These are phyloP conservation scores for Phyllosticta ampelicida DNA, from an alignment of 2,329 filamentous ascomycete species.

Conservation along the genomic window DNA sequence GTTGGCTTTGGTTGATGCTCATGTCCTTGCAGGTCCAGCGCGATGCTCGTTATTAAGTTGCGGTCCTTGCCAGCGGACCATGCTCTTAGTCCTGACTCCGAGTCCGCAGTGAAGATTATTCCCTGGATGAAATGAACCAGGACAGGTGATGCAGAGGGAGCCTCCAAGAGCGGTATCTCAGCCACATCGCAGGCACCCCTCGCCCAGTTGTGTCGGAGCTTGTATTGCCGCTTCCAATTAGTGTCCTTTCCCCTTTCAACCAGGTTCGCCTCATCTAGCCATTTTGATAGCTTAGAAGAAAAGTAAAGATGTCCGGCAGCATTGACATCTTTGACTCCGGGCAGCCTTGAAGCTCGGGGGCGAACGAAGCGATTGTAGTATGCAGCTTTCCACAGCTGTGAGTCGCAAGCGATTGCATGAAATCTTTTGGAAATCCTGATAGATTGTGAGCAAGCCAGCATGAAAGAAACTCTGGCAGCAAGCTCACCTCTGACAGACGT, in stretches of 20 bases:
- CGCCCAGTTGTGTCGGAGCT: constrained; percentile 83
- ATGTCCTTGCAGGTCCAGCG: constrained; percentile 13
- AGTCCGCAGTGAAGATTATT: constrained; percentile 67
- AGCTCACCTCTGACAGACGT: constrained; percentile 49
- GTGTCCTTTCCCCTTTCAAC: constrained; percentile 42
- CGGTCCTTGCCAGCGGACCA: constrained; percentile 58
- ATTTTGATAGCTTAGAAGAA: constrained; percentile 47
- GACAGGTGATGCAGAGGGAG: constrained; percentile 45
- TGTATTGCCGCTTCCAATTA: constrained; percentile 85
- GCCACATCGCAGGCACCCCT: constrained; percentile 69
- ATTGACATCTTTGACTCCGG: constrained; percentile 46
- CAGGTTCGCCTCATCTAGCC: constrained; percentile 50
- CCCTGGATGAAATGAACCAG: constrained; percentile 70
- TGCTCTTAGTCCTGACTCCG: constrained; percentile 56
- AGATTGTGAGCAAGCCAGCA: background rate
- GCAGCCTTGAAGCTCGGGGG: constrained; percentile 65
- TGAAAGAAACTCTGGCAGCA: background rate
- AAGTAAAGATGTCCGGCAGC: constrained; percentile 35
- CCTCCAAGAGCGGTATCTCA: constrained; percentile 55
- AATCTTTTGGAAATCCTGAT: constrained; percentile 64
- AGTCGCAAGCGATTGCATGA: constrained; percentile 61
- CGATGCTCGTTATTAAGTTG: constrained; percentile 45
- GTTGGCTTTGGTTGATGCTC: constrained; percentile 36
- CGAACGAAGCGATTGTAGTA: constrained; percentile 84
- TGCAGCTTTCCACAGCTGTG: constrained; percentile 79